Conservation (phyloP, 2,329 filamentous ascomycete genomes). For the Beauveria bassiana region DNA sequence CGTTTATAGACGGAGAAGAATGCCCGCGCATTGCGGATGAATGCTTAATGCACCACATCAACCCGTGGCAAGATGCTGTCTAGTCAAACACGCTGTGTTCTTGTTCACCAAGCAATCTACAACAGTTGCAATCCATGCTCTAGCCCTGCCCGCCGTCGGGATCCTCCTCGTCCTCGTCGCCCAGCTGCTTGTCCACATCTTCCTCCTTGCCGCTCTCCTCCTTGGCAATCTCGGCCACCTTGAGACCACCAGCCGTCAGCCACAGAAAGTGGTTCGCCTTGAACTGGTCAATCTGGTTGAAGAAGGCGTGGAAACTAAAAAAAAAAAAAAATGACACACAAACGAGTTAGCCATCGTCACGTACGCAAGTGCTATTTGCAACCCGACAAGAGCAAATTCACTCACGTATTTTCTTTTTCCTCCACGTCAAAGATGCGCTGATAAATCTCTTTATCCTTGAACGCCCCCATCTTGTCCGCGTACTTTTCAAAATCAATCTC, state of each 20-base stretch:
- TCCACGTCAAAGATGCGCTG: constrained; percentile 85
- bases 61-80: not conserved
- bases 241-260: constrained; percentile 61
- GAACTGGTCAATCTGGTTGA: constrained; percentile 72
- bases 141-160: constrained; percentile 39
- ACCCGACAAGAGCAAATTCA: constrained; percentile 16
- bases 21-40: too few relatives aligned
- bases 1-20: too few relatives aligned
- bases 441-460: constrained; percentile 91
- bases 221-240: constrained; percentile 42
- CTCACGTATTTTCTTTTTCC: constrained; percentile 78
- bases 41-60: too few relatives aligned
- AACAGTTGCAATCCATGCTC: not conserved
- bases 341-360: not conserved
- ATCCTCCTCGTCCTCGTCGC: constrained; percentile 45
- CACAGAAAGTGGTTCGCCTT: constrained; percentile 66
- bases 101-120: not conserved
- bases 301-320: constrained; percentile 64
- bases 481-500: constrained; percentile 73
- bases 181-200: constrained; percentile 39
- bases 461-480: constrained; percentile 71
- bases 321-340: not conserved
- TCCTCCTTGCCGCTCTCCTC: constrained; percentile 31
- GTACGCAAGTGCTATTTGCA: not conserved
- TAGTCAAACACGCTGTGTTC: not conserved